Evolutionary conservation across 257 asterid species (phyloP), one percentile per base, ranked within the genome.

Genomic region (Solanum boliviense): DNA sequence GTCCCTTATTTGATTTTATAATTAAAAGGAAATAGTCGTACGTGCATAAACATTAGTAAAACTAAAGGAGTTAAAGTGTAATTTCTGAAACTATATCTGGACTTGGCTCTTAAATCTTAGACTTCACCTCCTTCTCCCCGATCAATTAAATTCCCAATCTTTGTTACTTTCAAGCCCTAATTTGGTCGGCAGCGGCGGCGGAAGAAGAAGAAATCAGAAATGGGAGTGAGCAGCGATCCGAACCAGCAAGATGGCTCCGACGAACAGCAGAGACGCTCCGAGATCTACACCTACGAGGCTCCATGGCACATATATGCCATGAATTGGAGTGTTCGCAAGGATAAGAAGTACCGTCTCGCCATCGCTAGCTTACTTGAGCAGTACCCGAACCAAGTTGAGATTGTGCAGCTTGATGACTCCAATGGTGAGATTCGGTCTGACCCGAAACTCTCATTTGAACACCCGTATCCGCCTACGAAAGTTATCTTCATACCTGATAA

Each of bases 221-320:
- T 96, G 99, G 99, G 98, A 25, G 94, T 89, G 2, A 92, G 94
- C 94, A 90, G 98, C 88, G 98, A 95, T 76, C 97, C 94, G 21
- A 94, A 92, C 46, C 94, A 92, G 35, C 98, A 91, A 81, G 98
- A 94, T 83, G 98, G 94, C 13, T 95, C 98, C 25, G 99, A 95
- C 90, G 99, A 97, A 90, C 98, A 94, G 89, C 99, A 97, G 89
- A 93, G 99, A 35, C 95, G 99, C 60, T 95, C 98, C 82, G 99
- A 97, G 94, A 97, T 97, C 94, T 97, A 97, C 93, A 97, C 99
- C 0, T 95, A 95, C 93, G 99, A 95, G 90, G 98, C 99, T 29
- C 99, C 99, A 27, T 97, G 98, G 98, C 98, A 95, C 91, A 91
- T 97, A 89, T 95, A 95, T 91, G 98, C 98, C 87, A 95, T 95